A percentile compares a stretch with the other conserved stretches of the same genome.
Evolutionary conservation across 768 basidiomycete species (phyloP).

Genomic region (Collybia mongolica): DNA sequence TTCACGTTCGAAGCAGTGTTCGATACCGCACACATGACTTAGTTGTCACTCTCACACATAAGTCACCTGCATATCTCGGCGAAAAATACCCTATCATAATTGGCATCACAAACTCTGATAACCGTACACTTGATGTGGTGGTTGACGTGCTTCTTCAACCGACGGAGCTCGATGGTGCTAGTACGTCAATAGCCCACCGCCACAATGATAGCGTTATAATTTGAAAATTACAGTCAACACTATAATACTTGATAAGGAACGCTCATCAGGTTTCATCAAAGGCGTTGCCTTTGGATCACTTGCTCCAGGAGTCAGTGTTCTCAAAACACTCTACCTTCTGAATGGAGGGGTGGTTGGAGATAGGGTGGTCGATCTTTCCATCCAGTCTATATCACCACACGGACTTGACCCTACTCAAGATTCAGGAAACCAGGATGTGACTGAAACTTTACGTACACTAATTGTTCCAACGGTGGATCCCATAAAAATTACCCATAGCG

Average conservation of each 20-base stretch:
- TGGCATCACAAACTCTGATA: slow-evolving; percentile 70
- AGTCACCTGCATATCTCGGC: slow-evolving; percentile 72
- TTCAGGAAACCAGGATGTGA: slow-evolving; percentile 30
- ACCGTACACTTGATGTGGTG: slow-evolving; percentile 61
- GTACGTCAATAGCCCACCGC: slow-evolving; percentile 35
- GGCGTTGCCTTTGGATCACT: slow-evolving; percentile 67
- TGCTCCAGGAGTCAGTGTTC: slow-evolving; percentile 50
- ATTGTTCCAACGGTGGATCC: slow-evolving; percentile 65
- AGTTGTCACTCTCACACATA: slow-evolving; percentile 52
- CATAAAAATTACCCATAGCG: slow-evolving; percentile 51
- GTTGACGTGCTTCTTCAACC: slow-evolving; percentile 83
- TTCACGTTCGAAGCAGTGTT: slow-evolving; percentile 39
- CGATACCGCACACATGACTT: slow-evolving; percentile 63
- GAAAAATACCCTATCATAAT: slow-evolving; percentile 78
- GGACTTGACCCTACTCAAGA: slow-evolving; percentile 24
- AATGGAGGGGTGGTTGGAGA: slow-evolving; percentile 66
- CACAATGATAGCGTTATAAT: neutral
- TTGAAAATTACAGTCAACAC: slow-evolving; percentile 45
- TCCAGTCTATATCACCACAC: slow-evolving; percentile 55
- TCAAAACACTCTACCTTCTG: slow-evolving; percentile 64
- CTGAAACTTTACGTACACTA: slow-evolving; percentile 69
- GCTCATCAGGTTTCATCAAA: slow-evolving; percentile 73
- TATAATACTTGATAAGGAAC: slow-evolving; percentile 60
- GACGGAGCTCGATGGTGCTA: slow-evolving; percentile 67
- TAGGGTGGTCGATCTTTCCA: slow-evolving; percentile 77